A percentile compares a stretch with the other conserved stretches of the same genome.
Conservation (phyloP, 2,329 filamentous ascomycete genomes). For the Sporothrix variecibatus region DNA sequence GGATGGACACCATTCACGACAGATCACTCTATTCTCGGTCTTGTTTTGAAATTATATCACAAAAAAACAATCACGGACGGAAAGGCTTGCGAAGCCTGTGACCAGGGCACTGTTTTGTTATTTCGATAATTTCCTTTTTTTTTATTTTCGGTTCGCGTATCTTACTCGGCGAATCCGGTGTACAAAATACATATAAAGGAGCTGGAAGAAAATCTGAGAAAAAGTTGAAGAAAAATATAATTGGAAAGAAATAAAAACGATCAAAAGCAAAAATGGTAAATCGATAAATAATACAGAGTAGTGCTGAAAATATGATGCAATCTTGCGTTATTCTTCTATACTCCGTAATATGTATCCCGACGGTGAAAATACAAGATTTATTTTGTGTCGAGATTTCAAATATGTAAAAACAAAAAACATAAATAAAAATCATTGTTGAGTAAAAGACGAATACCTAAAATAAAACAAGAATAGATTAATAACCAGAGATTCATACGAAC, state of each 20-base stretch:
- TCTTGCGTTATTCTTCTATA: too few relatives aligned
- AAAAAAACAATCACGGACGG: background rate
- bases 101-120: background rate
- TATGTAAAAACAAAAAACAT: background rate
- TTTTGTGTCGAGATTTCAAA: background rate
- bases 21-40: background rate
- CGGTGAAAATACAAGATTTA: background rate
- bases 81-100: background rate
- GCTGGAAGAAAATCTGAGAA: background rate
- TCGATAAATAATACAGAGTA: background rate
- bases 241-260: background rate
- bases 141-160: background rate
- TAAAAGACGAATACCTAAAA: background rate
- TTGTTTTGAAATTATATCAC: background rate
- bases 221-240: background rate
- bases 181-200: conserved; percentile 5
- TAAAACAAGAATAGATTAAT: background rate
- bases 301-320: background rate
- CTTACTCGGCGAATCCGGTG: background rate
- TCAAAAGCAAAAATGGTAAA: background rate
- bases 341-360: too few relatives aligned
- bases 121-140: background rate
- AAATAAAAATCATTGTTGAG: background rate
- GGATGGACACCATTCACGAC: background rate
- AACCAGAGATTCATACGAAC: background rate